phyloP scores from a whole-genome alignment of 2,329 filamentous ascomycete species.

The Fusarium annulatum region DNA sequence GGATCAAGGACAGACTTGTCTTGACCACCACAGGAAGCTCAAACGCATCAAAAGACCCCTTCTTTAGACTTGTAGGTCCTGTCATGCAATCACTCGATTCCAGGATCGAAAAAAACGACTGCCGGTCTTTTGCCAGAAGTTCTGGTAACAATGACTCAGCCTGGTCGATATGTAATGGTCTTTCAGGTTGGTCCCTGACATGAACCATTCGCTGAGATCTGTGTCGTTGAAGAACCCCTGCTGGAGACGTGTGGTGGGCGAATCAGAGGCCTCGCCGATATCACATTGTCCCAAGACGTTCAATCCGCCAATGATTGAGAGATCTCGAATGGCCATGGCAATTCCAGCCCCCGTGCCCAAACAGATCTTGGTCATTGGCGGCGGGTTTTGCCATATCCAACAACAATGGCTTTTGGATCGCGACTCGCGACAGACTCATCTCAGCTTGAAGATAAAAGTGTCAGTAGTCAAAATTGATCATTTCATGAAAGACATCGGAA shows the following conservation, averaged over 20 bases:
- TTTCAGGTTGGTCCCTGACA: constrained; percentile 5
- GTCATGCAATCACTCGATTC: constrained; percentile 25
- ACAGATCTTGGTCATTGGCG: constrained; percentile 38
- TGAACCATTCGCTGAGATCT: constrained; percentile 24
- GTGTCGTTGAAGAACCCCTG: constrained; percentile 29
- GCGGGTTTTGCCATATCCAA: constrained; percentile 1
- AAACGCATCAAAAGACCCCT: neutral
- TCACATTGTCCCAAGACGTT: constrained; percentile 40
- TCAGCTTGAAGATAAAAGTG: neutral
- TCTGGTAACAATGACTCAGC: constrained; percentile 13
- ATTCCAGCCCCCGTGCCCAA: constrained; percentile 38
- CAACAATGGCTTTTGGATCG: neutral
- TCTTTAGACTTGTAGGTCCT: neutral
- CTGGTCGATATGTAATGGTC: constrained; percentile 16
- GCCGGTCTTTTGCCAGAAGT: neutral
- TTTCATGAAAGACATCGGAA: constrained; percentile 27
- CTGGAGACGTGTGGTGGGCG: constrained; percentile 7
- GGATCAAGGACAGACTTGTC: neutral
- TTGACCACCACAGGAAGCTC: neutral
- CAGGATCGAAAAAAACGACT: neutral
- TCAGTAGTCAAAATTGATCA: neutral
- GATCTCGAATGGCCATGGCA: constrained; percentile 38
- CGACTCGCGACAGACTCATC: constrained; percentile 17
- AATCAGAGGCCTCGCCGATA: constrained; percentile 40
- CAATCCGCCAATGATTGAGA: constrained; percentile 24